Conservation (phyloP, 495 filamentous ascomycete genomes). For the Friedmanniomyces endolithicus region DNA sequence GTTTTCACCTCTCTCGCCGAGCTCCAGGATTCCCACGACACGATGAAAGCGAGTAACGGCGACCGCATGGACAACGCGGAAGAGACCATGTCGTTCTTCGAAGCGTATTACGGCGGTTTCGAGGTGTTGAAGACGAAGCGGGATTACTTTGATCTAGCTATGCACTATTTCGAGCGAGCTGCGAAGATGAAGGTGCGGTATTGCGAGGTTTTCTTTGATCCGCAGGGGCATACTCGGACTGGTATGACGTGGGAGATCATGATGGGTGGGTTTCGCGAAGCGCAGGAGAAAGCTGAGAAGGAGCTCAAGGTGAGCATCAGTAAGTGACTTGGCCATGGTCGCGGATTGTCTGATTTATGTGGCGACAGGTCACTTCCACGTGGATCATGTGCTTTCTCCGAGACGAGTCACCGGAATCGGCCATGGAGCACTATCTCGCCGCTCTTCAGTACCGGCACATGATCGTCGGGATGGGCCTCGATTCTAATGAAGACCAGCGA, state of each 20-base stretch:
- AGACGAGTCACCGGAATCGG: constrained; percentile 22
- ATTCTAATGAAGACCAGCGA: constrained; percentile 32
- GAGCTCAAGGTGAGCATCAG: constrained; percentile 25
- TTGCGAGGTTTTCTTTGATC: constrained; percentile 35
- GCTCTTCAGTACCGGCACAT: constrained; percentile 12
- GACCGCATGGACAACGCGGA: constrained; percentile 2
- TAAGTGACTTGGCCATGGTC: not conserved
- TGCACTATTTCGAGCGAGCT: constrained; percentile 30
- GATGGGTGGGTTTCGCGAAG: constrained; percentile 28
- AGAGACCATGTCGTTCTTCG: constrained; percentile 26
- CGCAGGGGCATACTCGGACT: constrained; percentile 33
- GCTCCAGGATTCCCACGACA: constrained; percentile 25
- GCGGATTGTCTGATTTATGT: too few species aligned
- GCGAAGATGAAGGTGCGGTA: constrained; percentile 33
- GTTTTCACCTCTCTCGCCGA: constrained; percentile 24
- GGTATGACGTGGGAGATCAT: constrained; percentile 29
- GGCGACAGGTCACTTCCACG: not conserved
- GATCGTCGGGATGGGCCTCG: constrained; percentile 28
- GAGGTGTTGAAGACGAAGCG: constrained; percentile 31
- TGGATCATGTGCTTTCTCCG: constrained; percentile 37
- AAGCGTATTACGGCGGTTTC: constrained; percentile 33
- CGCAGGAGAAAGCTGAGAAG: constrained; percentile 25
- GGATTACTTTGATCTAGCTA: constrained; percentile 36
- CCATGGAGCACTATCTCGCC: constrained; percentile 31
- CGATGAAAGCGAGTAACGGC: constrained; percentile 22